Percentiles rank a stretch among this genome's conserved stretches.
Conservation (phyloP, 192 early-diverging fungal species). For the Tieghemiomyces parasiticus region DNA sequence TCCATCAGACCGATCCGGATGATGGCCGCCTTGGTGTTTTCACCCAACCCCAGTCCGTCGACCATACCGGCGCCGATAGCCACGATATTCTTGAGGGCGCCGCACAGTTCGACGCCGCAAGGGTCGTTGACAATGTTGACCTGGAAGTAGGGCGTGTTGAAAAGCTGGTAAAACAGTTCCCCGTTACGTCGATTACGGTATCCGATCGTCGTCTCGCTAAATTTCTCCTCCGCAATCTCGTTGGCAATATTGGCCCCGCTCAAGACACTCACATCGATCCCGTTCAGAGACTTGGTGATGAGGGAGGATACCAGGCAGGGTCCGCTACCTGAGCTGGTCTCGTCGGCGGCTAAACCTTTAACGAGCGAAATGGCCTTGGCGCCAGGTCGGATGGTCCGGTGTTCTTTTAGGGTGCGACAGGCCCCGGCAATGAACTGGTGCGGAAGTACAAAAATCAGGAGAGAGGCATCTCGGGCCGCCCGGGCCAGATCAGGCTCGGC, state of each 20-base stretch:
- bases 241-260: conserved; percentile 97
- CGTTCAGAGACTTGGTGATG: conserved; percentile 28
- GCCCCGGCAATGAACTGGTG: conserved; percentile 83
- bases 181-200: conserved; percentile 54
- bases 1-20: conserved; percentile 91
- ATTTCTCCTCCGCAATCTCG: conserved; percentile 86
- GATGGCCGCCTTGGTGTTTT: conserved; percentile 96
- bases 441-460: conserved; percentile 88
- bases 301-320: conserved; percentile 40
- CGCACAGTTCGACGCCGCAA: conserved; percentile 90
- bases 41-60: conserved; percentile 83
- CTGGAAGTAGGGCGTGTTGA: conserved; percentile 80
- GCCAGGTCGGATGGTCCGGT: conserved; percentile 43
- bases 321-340: conserved; percentile 20
- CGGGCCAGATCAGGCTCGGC: conserved; percentile 72
- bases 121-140: conserved; percentile 77
- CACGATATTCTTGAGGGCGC: conserved; percentile 97
- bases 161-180: conserved; percentile 57
- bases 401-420: conserved; percentile 71
- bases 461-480: conserved; percentile 66
- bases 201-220: conserved; percentile 93
- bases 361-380: conserved; percentile 90
- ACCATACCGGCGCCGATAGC: conserved; percentile 91
- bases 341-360: conserved; percentile 73
- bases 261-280: conserved; percentile 44